Percentiles rank a stretch among this genome's conserved stretches.
Conservation (phyloP, 2,329 filamentous ascomycete species). For the Aureobasidium sp. region DNA sequence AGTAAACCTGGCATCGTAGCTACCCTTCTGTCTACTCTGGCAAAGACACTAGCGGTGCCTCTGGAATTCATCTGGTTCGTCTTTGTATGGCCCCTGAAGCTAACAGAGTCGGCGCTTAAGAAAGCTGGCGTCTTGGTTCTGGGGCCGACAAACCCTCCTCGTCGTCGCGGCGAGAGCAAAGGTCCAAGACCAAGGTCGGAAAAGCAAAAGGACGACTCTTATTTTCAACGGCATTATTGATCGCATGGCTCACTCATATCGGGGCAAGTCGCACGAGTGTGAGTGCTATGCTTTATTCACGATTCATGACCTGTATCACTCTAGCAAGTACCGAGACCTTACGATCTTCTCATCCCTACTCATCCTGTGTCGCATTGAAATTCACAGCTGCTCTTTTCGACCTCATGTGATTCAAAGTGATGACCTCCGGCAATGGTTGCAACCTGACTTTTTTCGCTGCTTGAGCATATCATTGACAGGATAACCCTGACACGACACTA, state of each 20-base stretch:
- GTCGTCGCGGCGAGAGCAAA: not conserved
- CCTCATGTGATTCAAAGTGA: not conserved
- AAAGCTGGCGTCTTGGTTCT: slow-evolving; percentile 7
- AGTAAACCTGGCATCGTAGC: slow-evolving; percentile 23
- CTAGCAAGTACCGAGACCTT: not conserved
- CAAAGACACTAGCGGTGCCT: slow-evolving; percentile 1
- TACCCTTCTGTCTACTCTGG: slow-evolving; percentile 19
- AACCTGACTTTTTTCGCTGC: no score
- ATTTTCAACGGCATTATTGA: slow-evolving; percentile 10
- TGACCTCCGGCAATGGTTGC: not conserved
- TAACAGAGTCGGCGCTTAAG: slow-evolving; percentile 7
- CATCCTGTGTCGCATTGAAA: not conserved
- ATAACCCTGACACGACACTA: not conserved
- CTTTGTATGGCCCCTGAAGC: slow-evolving; percentile 12
- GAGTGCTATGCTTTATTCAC: not conserved
- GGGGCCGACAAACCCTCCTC: slow-evolving; percentile 1
- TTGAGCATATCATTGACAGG: not conserved
- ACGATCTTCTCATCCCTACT: not conserved
- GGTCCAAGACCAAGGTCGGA: not conserved
- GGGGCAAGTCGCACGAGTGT: not conserved
- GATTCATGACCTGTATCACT: not conserved
- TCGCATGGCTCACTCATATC: not conserved
- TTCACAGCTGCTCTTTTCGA: not conserved
- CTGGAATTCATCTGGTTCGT: slow-evolving; percentile 1
- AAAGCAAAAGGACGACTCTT: slow-evolving; percentile 11